phyloP scores from a whole-genome alignment of 2,329 filamentous ascomycete genomes.

The Pseudogymnoascus sp. region DNA sequence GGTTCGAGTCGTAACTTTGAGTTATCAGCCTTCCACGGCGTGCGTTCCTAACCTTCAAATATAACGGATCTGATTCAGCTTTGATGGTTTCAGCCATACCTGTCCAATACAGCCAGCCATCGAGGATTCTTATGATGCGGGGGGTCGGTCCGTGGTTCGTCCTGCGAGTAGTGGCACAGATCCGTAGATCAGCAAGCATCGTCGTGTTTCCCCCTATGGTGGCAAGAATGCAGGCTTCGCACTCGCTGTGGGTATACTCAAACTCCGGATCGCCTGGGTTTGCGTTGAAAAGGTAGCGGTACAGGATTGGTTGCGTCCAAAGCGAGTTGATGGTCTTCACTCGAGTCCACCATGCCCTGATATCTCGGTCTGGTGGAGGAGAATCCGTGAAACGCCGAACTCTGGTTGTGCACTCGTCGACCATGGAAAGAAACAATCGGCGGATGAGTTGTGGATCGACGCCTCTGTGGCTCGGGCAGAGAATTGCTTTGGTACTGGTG shows the following conservation, averaged over 20 bases:
- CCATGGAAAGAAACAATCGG: slow-evolving; percentile 35
- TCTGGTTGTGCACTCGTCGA: slow-evolving; percentile 33
- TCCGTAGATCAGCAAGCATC: slow-evolving; percentile 38
- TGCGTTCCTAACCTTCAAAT: not conserved
- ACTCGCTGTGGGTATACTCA: slow-evolving; percentile 30
- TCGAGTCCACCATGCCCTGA: slow-evolving; percentile 12
- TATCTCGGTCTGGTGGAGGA: not conserved
- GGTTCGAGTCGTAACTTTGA: not conserved
- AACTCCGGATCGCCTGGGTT: slow-evolving; percentile 25
- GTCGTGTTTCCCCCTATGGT: slow-evolving; percentile 36
- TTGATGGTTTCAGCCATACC: not conserved
- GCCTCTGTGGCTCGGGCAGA: slow-evolving; percentile 34
- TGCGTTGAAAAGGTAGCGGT: slow-evolving; percentile 28
- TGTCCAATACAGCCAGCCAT: slow-evolving; percentile 3
- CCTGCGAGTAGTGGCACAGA: slow-evolving; percentile 26
- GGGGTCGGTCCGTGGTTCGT: not conserved
- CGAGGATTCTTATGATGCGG: not conserved
- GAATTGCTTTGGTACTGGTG: slow-evolving; percentile 18
- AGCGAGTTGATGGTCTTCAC: slow-evolving; percentile 18
- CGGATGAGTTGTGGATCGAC: slow-evolving; percentile 38
- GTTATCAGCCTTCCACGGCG: not conserved
- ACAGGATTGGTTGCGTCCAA: slow-evolving; percentile 31
- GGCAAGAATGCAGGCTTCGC: slow-evolving; percentile 46
- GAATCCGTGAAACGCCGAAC: slow-evolving; percentile 21
- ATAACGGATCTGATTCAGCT: not conserved